Base-by-base conservation (phyloP, 805 yeast species). In the Zygotorulaspora sp. region DNA sequence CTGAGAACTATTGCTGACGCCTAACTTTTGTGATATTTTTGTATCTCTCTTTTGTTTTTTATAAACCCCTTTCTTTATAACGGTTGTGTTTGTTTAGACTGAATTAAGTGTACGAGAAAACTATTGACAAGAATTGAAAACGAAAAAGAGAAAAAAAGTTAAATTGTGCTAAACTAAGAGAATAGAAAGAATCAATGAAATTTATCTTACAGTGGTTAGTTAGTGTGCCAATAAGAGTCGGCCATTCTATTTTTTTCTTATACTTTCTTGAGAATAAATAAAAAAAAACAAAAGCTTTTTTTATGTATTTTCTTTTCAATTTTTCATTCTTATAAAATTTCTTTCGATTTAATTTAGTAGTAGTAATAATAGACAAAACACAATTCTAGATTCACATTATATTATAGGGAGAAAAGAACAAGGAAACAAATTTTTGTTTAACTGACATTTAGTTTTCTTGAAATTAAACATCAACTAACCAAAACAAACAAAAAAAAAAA, bases 311-410 rank as follows among this genome's bases (percentile, higher is more conserved):
- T 26, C 30, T n/a, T 26, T 26, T 26, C 15, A 26, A 21, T 21
- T 26, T 26, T 26, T 26, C 30, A 26, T 26, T 26, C 30, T 26
- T 26, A 26, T 26, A 26, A 26, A 26, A n/a, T 26, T 26, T n/a
- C 15, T 26, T 26, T 26, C 30, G 14, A 26, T 26, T n/a, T 26
- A 26, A 26, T 14, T 26, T 26, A 26, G 14, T 26, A 26, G 20
- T 31, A 16, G 30, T 21, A 24, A 23, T 32, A 26, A 14, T 26
- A 26, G 30, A 26, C 30, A 26, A 34, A 26, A 36, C 39, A 36
- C 39, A 30, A 36, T 36, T 36, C 30, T 32, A 32, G 28, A 32
- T 18, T 32, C 35, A 32, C 35, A 36, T 36, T 36, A 36, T 30
- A 36, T 36, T 36, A 36, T 30, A 21, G 30, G 10, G n/a, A n/a